Base-by-base conservation (phyloP, 257 asterid genomes). In the Solanum bulbocastanum region DNA sequence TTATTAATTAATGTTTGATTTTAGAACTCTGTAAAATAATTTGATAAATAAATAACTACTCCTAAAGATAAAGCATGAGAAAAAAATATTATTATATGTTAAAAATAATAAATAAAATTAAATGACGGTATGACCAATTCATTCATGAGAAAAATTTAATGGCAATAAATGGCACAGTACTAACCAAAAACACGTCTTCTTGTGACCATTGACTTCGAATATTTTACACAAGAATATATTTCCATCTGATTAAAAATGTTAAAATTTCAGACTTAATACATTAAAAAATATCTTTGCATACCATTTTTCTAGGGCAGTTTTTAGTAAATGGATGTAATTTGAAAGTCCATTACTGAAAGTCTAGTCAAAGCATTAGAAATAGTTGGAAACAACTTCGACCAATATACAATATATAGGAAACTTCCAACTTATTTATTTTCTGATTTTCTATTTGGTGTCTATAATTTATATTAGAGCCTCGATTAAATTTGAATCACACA, bases 381-480 rank as follows among this genome's bases (percentile, higher is more conserved):
- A 82, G 44, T 32, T 81, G 30, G 68, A 30, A 82, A 82, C 69
- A 49, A 30, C 22, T 46, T 82, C 44, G 20, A 11, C 69, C 18
- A 30, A n/a, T n/a, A 30, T 49, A 81, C 8, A 36, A 65, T 74
- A 46, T 22, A 74, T 0, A 37, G 32, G 85, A 82, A 82, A 25
- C 44, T 3, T 82, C 68, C 30, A 10, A 9, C 6, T 8, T 20
- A 20, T 58, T 58, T 18, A 1, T 20, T 58, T 20, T 56, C 0
- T 56, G 1, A 20, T 20, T 58, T 58, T 20, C 1, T 58, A 8
- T 20, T 20, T 0, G 12, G 10, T 56, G 11, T 56, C 0, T 1
- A 0, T 7, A 56, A 52, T 6, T 16, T 18, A 2, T 18, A 56
- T 56, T 18, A 18, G 1, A 56, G 10, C 2, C 0, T 6, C 0